Evolutionary conservation across 495 filamentous ascomycete species (phyloP).

Genomic region (Aspergillus haitiensis): DNA sequence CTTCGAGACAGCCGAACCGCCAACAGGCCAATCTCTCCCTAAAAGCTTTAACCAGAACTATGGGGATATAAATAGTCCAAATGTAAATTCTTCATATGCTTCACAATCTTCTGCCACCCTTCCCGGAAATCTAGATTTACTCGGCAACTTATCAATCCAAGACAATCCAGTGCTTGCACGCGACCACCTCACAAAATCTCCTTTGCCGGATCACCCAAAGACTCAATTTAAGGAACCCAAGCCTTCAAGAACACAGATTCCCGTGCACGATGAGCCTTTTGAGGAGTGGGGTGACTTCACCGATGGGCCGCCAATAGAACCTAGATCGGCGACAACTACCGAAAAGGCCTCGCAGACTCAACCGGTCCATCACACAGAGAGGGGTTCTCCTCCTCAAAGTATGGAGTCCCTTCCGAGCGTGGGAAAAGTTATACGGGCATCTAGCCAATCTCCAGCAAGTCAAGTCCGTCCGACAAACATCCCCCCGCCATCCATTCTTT

Average conservation of each 20-base stretch:
- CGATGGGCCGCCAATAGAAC: slow-evolving; percentile 30
- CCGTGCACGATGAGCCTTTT: slow-evolving; percentile 59
- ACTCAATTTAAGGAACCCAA: slow-evolving; percentile 5
- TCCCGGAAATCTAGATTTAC: background rate
- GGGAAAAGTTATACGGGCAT: background rate
- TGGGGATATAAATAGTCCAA: background rate
- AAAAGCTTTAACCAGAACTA: slow-evolving; percentile 7
- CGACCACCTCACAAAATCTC: slow-evolving; percentile 4
- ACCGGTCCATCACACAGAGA: background rate
- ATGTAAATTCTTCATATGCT: background rate
- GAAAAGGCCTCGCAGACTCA: slow-evolving; percentile 6
- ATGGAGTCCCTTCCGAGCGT: background rate
- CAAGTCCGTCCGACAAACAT: slow-evolving; percentile 76
- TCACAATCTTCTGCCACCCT: background rate
- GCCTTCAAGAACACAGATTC: slow-evolving; percentile 37
- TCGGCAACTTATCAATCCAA: slow-evolving; percentile 31
- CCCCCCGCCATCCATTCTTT: slow-evolving; percentile 79
- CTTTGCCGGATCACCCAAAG: background rate
- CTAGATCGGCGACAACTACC: slow-evolving; percentile 14
- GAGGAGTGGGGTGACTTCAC: slow-evolving; percentile 47
- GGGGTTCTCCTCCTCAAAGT: background rate
- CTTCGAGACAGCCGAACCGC: slow-evolving; percentile 58
- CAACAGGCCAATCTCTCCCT: slow-evolving; percentile 58
- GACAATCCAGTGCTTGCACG: slow-evolving; percentile 19
- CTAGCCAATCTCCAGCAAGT: slow-evolving; percentile 1